phyloP scores from a whole-genome alignment of 352 stramenopile genomes.

The Phytophthora boehmeriae region DNA sequence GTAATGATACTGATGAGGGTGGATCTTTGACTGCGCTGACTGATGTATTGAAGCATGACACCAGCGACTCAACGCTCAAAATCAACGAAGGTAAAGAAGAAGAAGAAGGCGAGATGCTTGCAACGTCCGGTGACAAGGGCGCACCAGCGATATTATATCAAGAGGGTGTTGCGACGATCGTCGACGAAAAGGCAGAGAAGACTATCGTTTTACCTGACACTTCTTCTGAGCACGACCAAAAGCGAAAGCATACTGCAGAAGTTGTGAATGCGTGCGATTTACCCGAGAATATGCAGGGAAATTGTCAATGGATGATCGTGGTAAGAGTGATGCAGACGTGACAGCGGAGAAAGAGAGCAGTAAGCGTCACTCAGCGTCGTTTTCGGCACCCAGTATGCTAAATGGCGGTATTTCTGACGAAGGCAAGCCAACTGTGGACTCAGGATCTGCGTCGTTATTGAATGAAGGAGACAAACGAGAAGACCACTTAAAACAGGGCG shows the following conservation, averaged over 20 bases:
- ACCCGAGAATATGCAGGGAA: constrained; percentile 18
- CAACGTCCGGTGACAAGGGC: constrained; percentile 10
- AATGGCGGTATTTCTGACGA: constrained; percentile 12
- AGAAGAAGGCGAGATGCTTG: constrained; percentile 35
- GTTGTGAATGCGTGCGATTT: neutral
- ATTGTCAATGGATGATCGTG: neutral
- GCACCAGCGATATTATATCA: neutral
- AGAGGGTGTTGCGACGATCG: neutral
- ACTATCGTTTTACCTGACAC: neutral
- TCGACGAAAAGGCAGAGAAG: constrained; percentile 1
- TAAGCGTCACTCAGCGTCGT: constrained; percentile 48
- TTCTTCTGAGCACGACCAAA: neutral
- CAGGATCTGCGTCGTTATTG: constrained; percentile 5
- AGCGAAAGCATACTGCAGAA: constrained; percentile 10
- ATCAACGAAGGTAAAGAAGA: constrained; percentile 31
- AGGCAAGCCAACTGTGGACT: constrained; percentile 10
- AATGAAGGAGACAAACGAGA: constrained; percentile 26
- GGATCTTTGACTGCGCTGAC: neutral
- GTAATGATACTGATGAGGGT: neutral
- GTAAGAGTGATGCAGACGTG: constrained; percentile 2
- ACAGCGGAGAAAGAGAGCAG: constrained; percentile 11
- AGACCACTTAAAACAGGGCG: constrained; percentile 18
- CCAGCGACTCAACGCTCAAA: neutral
- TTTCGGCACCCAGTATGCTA: constrained; percentile 31
- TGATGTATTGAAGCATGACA: constrained; percentile 6